phyloP scores from a whole-genome alignment of 805 yeast species.

The Candida methanosorbosa region DNA sequence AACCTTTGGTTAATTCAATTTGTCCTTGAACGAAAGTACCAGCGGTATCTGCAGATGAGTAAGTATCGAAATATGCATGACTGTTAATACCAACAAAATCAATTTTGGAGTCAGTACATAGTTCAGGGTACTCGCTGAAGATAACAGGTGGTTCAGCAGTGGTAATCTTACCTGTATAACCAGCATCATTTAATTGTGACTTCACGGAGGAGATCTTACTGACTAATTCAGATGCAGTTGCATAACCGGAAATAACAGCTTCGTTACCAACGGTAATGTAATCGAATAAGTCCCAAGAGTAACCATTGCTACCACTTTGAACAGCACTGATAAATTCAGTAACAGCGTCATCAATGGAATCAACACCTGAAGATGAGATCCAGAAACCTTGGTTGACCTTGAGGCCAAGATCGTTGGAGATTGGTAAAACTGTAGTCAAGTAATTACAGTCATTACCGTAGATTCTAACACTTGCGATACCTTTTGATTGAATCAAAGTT shows the following conservation, averaged over 20 bases:
- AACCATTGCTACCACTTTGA: conserved; percentile 27
- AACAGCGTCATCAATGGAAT: conserved; percentile 58
- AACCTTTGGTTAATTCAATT: conserved; percentile 38
- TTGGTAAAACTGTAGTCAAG: conserved; percentile 55
- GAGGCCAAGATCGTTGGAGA: conserved; percentile 49
- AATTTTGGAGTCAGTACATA: conserved; percentile 63
- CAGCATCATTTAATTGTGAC: conserved; percentile 48
- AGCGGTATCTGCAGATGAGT: conserved; percentile 53
- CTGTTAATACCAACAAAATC: conserved; percentile 85
- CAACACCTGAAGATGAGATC: conserved; percentile 57
- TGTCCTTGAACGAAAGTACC: conserved; percentile 68
- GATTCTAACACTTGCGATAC: conserved; percentile 59
- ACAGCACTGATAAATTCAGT: conserved; percentile 40
- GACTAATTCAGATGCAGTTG: conserved; percentile 53
- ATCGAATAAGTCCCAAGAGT: conserved; percentile 68
- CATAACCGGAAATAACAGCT: conserved; percentile 60
- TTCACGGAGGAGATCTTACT: conserved; percentile 60
- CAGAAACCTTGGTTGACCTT: conserved; percentile 83
- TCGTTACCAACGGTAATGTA: conserved; percentile 83
- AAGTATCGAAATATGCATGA: conserved; percentile 72
- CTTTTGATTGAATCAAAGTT: conserved; percentile 44
- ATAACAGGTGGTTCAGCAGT: conserved; percentile 88
- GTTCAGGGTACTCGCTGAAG: conserved; percentile 50
- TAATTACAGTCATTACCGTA: conserved; percentile 86
- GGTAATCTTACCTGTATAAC: conserved; percentile 68